phyloP scores from a whole-genome alignment of 257 asterid species.

The Ocimum tenuiflorum region DNA sequence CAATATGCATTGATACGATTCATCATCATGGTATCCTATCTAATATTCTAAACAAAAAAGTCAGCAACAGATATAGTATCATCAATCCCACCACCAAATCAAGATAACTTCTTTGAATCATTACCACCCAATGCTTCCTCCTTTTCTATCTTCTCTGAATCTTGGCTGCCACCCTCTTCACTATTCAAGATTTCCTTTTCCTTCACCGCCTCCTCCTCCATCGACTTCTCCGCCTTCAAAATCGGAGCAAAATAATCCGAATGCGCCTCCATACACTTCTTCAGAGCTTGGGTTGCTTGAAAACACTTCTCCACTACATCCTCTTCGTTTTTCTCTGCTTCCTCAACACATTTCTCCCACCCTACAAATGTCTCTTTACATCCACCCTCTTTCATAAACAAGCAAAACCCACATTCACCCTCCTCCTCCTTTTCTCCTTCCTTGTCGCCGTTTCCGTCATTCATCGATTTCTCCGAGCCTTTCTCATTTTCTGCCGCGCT shows the following conservation, averaged over 20 bases:
- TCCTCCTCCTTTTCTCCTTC: conserved; percentile 53
- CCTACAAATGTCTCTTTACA: conserved; percentile 52
- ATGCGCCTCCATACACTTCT: conserved; percentile 75
- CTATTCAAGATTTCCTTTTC: conserved; percentile 20
- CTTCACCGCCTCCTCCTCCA: conserved; percentile 45
- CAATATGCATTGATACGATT: too few species aligned
- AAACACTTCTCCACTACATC: conserved; percentile 62
- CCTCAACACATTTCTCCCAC: conserved; percentile 76
- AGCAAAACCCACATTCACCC: conserved; percentile 77
- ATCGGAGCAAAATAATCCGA: conserved; percentile 64
- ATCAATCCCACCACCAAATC: conserved; percentile 11
- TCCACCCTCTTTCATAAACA: conserved; percentile 82
- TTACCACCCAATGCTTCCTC: conserved; percentile 18
- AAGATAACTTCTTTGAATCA: conserved; percentile 23
- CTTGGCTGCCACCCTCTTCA: conserved; percentile 8
- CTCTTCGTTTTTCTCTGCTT: conserved; percentile 50
- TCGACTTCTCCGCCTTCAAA: conserved; percentile 59
- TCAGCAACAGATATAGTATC: background rate
- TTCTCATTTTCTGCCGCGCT: conserved; percentile 3
- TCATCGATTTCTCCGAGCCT: background rate
- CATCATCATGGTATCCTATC: too few species aligned
- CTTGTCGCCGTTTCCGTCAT: conserved; percentile 16
- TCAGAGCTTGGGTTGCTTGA: conserved; percentile 43
- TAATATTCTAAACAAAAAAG: too few species aligned
- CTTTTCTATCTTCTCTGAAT: background rate